Evolutionary conservation across 2,329 filamentous ascomycete species (phyloP), one percentile per base, ranked within the genome.

Genomic region (Nothophoma quercina): DNA sequence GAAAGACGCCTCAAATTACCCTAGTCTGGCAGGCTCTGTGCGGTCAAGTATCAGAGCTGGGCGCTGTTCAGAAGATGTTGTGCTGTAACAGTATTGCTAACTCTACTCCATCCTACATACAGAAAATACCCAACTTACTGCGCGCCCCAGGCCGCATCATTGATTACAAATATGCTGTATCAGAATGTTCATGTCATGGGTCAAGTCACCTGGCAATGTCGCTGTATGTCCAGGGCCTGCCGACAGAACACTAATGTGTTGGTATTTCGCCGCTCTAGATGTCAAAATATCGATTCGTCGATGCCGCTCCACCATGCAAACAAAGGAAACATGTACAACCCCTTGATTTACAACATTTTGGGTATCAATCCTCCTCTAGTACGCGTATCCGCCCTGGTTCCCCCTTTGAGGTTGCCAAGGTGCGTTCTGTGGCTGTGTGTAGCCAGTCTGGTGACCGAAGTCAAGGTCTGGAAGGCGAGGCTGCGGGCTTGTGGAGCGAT

Each of bases 381-480:
- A 69, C 36, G 63, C 64, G 28, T 68, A 55, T 26, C 63, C 60
- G 12, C 60, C 58, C 18, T 63, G 60, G 29, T 64, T 60, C 4
- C 57, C 64, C 43, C 58, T 54, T 53, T 47, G 46, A 21, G 64
- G 66, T 41, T 69, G 64, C 66, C 68, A 70, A 15, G 61, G 65
- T 19, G 56, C 57, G 44, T 64, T 62, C 26, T 41, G 40, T 21
- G 50, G 33, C 32, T 59, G 40, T 6, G 45, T 56, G 51, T 65
- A 68, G 41, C 60, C 64, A 3, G 58, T 62, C 19, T 59, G 56
- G 7, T 54, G 55, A 26, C 61, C 62, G 12, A 67, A 51, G 15
- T 70, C 65, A 23, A 71, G 53, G 7, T 72, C 68, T 19, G 68
- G 69, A 44, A 71, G 43, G n/a, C 64, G 63, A 4, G 69, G 69